Base-by-base conservation (phyloP, 1,284 basidiomycete species). In the Termitomyces sp. region DNA sequence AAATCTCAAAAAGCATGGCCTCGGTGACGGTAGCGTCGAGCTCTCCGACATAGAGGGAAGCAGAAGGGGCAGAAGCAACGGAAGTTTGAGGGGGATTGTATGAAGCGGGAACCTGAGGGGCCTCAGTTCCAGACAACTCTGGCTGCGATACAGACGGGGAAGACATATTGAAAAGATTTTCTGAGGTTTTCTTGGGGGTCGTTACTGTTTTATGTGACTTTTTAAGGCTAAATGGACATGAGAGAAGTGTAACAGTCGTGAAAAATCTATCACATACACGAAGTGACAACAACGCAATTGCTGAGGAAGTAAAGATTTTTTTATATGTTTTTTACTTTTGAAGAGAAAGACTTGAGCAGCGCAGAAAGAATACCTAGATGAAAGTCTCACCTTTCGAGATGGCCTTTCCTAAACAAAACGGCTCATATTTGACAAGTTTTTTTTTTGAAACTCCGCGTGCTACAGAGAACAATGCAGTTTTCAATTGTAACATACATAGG, bases 1-100 rank as follows among this genome's bases (percentile, higher is more conserved):
- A 99, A 72, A 99, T 99, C 81, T 99, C 97, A 70, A 98, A 99
- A 58, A 99, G 84, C 92, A 98, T 98, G 59, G 97, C 96, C 82
- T 99, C 97, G 51, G 95, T 94, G 73, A 99, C 96, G 62, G 90
- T 90, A 64, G 90, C 88, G 76, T 99, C 97, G 65, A 99, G 90
- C 80, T 99, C 97, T 62, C 97, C 97, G 62, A 99, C 97, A 76
- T 99, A 99, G 68, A 99, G 91, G 59, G 94, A 97, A 38, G 95
- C 92, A 56, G 90, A 92, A 43, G 90, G 88, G 56, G 88, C 80
- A 56, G 87, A 77, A 57, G 83, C 75, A 54, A 79, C 76, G 12
- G 81, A 73, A 48, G 71, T 69, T 59, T 82, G 78, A 30, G 79
- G 74, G 30, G 79, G 76, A 68, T 81, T 82, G 73, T 83, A 83